A percentile compares a stretch with the other conserved stretches of the same genome.
phyloP scores from a whole-genome alignment of 2,329 filamentous ascomycete species.

The Chrysoporthe cubensis region DNA sequence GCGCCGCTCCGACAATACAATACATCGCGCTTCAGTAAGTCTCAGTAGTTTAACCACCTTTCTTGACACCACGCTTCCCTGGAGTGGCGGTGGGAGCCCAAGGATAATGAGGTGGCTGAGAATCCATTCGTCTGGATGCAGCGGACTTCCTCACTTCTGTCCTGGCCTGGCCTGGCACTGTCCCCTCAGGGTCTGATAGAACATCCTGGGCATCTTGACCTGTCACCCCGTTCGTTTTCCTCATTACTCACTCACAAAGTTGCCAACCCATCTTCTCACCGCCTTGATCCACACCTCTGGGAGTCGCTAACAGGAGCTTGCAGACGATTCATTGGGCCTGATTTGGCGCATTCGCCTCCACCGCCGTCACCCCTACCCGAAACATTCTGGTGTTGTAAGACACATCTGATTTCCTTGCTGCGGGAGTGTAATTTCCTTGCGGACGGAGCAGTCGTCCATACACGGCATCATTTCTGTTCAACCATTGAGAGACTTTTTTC shows the following conservation, averaged over 20 bases:
- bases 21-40: neutral
- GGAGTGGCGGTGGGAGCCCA: neutral
- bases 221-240: conserved; percentile 16
- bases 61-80: neutral
- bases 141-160: neutral
- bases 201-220: conserved; percentile 7
- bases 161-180: neutral
- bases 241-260: neutral
- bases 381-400: conserved; percentile 31
- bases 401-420: conserved; percentile 30
- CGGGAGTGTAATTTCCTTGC: conserved; percentile 30
- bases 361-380: conserved; percentile 24
- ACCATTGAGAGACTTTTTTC: conserved; percentile 22
- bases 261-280: conserved; percentile 10
- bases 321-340: conserved; percentile 16
- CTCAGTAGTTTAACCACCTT: neutral
- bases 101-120: neutral
- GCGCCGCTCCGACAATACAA: neutral
- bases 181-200: neutral
- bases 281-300: conserved; percentile 6
- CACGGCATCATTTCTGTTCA: conserved; percentile 26
- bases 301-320: conserved; percentile 21
- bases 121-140: neutral
- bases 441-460: conserved; percentile 26
- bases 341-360: conserved; percentile 21